Evolutionary conservation across 805 yeast species (phyloP).

Genomic region (Starmerella stigmatis): DNA sequence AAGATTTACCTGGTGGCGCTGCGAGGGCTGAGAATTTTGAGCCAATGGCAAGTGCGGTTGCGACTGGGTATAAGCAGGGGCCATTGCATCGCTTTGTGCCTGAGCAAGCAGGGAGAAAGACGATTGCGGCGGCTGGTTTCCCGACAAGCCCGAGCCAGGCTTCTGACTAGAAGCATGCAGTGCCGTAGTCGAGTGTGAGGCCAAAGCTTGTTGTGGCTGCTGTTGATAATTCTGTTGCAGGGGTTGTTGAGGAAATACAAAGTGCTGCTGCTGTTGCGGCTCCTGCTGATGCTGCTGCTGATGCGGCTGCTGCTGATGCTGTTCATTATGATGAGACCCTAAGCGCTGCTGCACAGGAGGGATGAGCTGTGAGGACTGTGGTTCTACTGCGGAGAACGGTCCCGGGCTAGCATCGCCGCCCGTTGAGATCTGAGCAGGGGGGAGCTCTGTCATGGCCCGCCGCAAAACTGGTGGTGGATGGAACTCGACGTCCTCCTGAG

Average conservation of each 20-base stretch:
- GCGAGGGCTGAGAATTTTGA: not conserved
- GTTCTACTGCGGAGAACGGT: not conserved
- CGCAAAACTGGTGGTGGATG: slow-evolving; percentile 17
- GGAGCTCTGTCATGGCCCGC: slow-evolving; percentile 6
- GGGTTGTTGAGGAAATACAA: slow-evolving; percentile 12
- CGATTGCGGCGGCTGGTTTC: not conserved
- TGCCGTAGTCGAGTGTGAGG: not conserved
- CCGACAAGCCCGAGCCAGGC: not conserved
- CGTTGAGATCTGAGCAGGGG: not conserved
- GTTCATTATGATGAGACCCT: too few relatives aligned
- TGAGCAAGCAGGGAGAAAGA: not conserved
- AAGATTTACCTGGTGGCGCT: not conserved
- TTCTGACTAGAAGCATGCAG: not conserved
- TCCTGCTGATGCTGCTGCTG: not conserved
- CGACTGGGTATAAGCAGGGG: not conserved
- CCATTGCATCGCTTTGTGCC: slow-evolving; percentile 1
- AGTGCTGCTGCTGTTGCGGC: not conserved
- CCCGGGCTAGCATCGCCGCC: not conserved
- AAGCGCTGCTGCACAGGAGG: not conserved
- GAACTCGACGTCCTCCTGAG: slow-evolving; percentile 28
- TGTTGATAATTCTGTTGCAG: slow-evolving; percentile 14
- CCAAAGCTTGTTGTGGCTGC: not conserved
- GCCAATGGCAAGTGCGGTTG: not conserved
- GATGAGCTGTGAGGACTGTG: too few relatives aligned
- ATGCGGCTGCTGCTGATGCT: not conserved